Conservation (phyloP, 1,284 basidiomycete species). For the Cryptococcus hybrid region DNA sequence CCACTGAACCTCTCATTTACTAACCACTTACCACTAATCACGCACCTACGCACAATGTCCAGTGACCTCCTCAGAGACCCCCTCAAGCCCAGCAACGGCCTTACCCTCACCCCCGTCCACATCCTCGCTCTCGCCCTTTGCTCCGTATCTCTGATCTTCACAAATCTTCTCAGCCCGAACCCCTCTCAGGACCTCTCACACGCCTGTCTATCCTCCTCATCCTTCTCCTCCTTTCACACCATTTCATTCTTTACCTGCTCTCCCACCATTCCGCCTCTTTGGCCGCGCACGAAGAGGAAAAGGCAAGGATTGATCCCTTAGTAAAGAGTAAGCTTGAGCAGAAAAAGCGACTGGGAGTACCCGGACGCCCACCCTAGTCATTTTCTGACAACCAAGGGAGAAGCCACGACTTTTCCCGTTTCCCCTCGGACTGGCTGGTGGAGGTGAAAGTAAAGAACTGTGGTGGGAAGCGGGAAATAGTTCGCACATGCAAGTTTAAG, state of each 20-base stretch:
- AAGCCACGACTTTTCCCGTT: constrained; percentile 41
- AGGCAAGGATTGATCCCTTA: constrained; percentile 10
- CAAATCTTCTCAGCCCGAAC: constrained; percentile 20
- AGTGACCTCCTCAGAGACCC: constrained; percentile 2
- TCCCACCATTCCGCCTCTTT: constrained; percentile 1
- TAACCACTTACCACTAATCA: too few relatives aligned
- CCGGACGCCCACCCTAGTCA: constrained; percentile 27
- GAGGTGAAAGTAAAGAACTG: constrained; percentile 21
- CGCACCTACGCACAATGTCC: too few relatives aligned
- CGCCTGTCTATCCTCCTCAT: constrained; percentile 26
- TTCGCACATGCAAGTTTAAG: constrained; percentile 33
- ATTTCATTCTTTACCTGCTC: constrained; percentile 13
- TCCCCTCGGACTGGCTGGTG: constrained; percentile 35
- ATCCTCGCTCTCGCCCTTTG: constrained; percentile 24
- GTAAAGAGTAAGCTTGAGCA: constrained; percentile 15
- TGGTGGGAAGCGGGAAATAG: constrained; percentile 44
- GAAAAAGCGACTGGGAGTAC: constrained; percentile 29
- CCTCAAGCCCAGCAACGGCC: constrained; percentile 6
- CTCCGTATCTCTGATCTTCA: constrained; percentile 19
- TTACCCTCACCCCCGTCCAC: constrained; percentile 32
- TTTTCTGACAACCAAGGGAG: constrained; percentile 33
- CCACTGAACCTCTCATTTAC: too few relatives aligned
- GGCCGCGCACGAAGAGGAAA: constrained; percentile 3
- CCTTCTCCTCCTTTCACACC: constrained; percentile 16
- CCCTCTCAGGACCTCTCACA: constrained; percentile 19